A percentile compares a stretch with the other conserved stretches of the same genome.
phyloP scores from a whole-genome alignment of 1,139 yeast species.

The Diutina scorzettiae region DNA sequence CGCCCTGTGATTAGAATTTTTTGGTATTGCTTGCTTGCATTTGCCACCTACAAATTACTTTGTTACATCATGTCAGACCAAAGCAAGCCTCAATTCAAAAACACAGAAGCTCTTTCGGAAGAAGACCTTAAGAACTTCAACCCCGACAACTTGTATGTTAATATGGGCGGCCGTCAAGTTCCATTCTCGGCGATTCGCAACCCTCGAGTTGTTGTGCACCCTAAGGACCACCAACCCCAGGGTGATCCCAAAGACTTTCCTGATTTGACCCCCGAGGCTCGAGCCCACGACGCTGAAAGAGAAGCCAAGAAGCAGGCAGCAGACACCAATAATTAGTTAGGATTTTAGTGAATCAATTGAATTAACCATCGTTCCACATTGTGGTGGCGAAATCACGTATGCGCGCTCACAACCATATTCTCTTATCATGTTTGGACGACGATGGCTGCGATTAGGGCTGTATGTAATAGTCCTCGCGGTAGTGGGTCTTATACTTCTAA shows the following conservation, averaged over 20 bases:
- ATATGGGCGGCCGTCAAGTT: conserved; percentile 26
- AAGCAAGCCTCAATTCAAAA: neutral
- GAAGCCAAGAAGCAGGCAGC: neutral
- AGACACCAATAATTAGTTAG: neutral
- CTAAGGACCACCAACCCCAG: conserved; percentile 19
- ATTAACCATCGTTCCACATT: neutral
- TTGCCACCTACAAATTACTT: conserved; percentile 2
- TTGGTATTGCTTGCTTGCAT: conserved; percentile 2
- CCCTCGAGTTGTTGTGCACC: conserved; percentile 31
- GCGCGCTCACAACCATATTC: neutral
- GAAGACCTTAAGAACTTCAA: conserved; percentile 7
- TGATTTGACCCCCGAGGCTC: conserved; percentile 19
- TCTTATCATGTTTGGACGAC: neutral
- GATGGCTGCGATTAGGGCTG: conserved; percentile 2
- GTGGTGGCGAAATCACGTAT: too few relatives aligned
- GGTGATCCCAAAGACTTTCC: conserved; percentile 20
- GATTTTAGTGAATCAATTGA: too few relatives aligned
- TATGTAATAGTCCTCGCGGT: neutral
- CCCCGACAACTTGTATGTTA: conserved; percentile 19
- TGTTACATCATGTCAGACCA: neutral
- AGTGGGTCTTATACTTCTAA: neutral
- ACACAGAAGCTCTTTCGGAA: neutral
- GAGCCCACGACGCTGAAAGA: conserved; percentile 11
- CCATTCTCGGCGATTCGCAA: conserved; percentile 27
- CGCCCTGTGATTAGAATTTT: neutral